Evolutionary conservation across 129 eudicot genomes (phyloP), one percentile per base, ranked within the genome.

Genomic region (Scalesia atractyloides): DNA sequence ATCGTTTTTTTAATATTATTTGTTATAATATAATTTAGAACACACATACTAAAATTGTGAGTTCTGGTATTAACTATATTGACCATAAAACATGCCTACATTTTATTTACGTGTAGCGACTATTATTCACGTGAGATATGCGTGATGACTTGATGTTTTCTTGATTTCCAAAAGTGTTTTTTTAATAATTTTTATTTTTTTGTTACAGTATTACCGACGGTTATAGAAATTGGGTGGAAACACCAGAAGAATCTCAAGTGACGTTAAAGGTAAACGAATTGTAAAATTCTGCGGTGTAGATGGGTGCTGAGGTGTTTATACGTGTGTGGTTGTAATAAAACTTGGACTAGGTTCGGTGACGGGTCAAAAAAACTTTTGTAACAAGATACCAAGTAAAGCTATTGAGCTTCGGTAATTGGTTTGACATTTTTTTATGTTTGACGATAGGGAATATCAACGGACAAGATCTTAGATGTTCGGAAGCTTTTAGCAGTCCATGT

Each of bases 381-480:
- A 20, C 7, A 5, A 56, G 61, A 54, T 50, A 8, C 30, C 3
- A 19, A 4, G 0, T 0, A n/a, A 0, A 54, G 10, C 8, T 49
- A 49, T 13, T n/a, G 20, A 16, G 20, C 56, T 4, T 0, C 5
- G 0, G 24, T 14, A 12, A 30, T 22, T 69, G 14, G 19, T 52
- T 26, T 76, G n/a, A 48, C 52, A 0, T 17, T 46, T 33, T 34
- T 68, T 1, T 76, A 12, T 50, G 66, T 39, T 22, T 60, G 46
- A 66, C 5, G 46, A 53, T 54, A 92, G 98, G 98, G 98, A 74
- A 92, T 92, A 73, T 92, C 98, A 8, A 92, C 98, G 68, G 98
- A 92, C 82, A 89, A 69, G 84, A 92, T 92, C 39, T 77, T 92
- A 64, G 98, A 92, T 52, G 92, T 92, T 68, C 87, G 87, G 71